These are phyloP conservation scores for Didymella keratinophila DNA, from an alignment of 2,329 filamentous ascomycete species.

Conservation along the genomic window DNA sequence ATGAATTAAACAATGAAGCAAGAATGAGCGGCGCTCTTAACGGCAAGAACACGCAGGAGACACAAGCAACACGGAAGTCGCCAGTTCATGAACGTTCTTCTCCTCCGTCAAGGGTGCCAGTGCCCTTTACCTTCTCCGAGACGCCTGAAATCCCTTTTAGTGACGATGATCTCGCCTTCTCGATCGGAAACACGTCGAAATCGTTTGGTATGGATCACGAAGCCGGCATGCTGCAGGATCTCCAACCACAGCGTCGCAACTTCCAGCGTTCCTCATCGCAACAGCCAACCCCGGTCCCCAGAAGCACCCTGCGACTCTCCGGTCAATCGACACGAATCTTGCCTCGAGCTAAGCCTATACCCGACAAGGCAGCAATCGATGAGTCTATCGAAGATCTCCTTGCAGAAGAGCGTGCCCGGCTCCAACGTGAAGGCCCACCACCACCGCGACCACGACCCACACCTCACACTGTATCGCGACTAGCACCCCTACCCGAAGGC, in stretches of 20 bases:
- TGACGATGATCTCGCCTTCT: constrained; percentile 33
- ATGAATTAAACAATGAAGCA: constrained; percentile 26
- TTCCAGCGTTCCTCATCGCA: constrained; percentile 16
- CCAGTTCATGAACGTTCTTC: constrained; percentile 16
- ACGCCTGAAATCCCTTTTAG: constrained; percentile 31
- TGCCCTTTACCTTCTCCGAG: constrained; percentile 15
- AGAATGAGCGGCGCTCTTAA: constrained; percentile 25
- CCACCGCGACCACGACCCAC: constrained; percentile 8
- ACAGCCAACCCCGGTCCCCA: constrained; percentile 10
- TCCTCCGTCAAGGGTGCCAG: constrained; percentile 1
- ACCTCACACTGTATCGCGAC: background rate
- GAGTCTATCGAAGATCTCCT: constrained; percentile 26
- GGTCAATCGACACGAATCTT: background rate
- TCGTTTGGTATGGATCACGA: constrained; percentile 47
- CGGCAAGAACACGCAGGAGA: constrained; percentile 1
- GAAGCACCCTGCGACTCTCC: background rate
- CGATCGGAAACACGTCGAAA: constrained; percentile 41
- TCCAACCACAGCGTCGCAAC: background rate
- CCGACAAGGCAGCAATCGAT: constrained; percentile 15
- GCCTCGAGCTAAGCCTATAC: constrained; percentile 4
- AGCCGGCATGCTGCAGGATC: constrained; percentile 38
- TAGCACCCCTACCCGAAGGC: background rate
- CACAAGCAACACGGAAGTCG: constrained; percentile 8
- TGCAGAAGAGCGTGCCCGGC: constrained; percentile 29
- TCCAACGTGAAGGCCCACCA: constrained; percentile 25